Conservation (phyloP, 768 basidiomycete genomes). For the Tephrocybe sp. region DNA sequence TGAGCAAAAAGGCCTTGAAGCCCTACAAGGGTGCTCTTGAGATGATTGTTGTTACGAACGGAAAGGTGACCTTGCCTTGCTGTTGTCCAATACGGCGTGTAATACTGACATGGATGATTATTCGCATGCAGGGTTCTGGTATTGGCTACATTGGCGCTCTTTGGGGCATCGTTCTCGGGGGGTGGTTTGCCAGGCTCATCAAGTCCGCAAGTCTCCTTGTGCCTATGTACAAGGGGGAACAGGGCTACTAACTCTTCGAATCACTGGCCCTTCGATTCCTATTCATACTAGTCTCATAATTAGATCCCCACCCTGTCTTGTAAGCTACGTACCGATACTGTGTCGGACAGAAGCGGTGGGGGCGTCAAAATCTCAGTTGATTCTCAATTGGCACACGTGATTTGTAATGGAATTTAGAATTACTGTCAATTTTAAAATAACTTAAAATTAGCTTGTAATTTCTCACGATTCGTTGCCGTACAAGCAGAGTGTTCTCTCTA, state of each 20-base stretch:
- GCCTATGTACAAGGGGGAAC: constrained; percentile 15
- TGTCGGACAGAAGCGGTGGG: too few relatives aligned
- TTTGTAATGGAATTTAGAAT: too few relatives aligned
- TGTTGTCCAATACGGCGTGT: neutral
- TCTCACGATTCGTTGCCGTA: too few relatives aligned
- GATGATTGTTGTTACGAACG: constrained; percentile 55
- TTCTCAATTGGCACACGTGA: too few relatives aligned
- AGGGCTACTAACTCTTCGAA: constrained; percentile 10
- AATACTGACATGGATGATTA: constrained; percentile 2
- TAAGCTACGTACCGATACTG: too few relatives aligned
- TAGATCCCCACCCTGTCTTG: neutral
- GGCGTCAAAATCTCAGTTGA: too few relatives aligned
- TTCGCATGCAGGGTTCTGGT: constrained; percentile 35
- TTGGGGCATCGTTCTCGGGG: constrained; percentile 46
- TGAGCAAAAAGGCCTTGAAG: constrained; percentile 32
- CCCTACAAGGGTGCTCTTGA: constrained; percentile 50
- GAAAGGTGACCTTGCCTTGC: constrained; percentile 38
- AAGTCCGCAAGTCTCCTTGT: constrained; percentile 36
- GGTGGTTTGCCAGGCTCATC: constrained; percentile 36
- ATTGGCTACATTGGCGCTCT: constrained; percentile 39
- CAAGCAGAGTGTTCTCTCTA: too few relatives aligned
- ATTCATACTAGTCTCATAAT: neutral
- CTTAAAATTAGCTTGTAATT: too few relatives aligned
- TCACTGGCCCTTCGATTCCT: neutral
- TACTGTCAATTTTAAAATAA: too few relatives aligned